A percentile compares a stretch with the other conserved stretches of the same genome.
phyloP scores from a whole-genome alignment of 1,284 basidiomycete species.

The Baeospora myosura region DNA sequence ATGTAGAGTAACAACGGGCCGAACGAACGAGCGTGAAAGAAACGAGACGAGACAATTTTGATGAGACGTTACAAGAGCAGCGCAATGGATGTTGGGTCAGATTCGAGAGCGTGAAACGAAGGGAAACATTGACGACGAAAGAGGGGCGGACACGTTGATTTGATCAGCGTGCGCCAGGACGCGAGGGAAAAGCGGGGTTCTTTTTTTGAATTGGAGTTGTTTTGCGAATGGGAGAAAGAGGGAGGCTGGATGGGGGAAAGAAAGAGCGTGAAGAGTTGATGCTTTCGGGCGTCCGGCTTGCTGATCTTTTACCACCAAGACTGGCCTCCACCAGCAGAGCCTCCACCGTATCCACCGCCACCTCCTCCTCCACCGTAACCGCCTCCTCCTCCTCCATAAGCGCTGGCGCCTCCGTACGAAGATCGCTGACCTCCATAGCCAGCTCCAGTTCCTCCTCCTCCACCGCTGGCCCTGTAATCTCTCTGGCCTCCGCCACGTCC shows the following conservation, averaged over 20 bases:
- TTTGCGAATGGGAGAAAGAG: conserved; percentile 14
- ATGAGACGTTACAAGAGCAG: conserved; percentile 39
- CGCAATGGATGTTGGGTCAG: conserved; percentile 37
- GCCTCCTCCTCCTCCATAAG: conserved; percentile 20
- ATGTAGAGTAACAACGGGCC: too few species aligned
- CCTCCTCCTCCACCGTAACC: conserved; percentile 17
- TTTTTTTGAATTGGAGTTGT: conserved; percentile 24
- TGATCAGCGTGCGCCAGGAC: too few species aligned
- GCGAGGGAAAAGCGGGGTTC: conserved; percentile 12
- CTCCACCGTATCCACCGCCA: conserved; percentile 9
- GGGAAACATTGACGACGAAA: conserved; percentile 10
- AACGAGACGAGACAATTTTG: conserved; percentile 51
- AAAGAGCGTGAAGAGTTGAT: too few species aligned
- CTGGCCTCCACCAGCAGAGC: conserved; percentile 14
- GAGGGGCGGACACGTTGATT: too few species aligned
- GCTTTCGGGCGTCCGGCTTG: conserved; percentile 8
- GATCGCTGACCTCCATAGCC: conserved; percentile 22
- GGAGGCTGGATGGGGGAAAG: conserved; percentile 14
- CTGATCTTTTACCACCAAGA: conserved; percentile 36
- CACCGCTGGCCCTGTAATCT: conserved; percentile 25
- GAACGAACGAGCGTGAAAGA: conserved; percentile 16
- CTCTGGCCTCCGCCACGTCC: conserved; percentile 35
- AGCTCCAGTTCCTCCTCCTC: conserved; percentile 29
- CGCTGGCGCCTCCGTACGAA: background rate
- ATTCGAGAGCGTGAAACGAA: conserved; percentile 21